These are phyloP conservation scores for Yueomyces sinensis DNA, from an alignment of 805 yeast genomes.

Conservation along the genomic window DNA sequence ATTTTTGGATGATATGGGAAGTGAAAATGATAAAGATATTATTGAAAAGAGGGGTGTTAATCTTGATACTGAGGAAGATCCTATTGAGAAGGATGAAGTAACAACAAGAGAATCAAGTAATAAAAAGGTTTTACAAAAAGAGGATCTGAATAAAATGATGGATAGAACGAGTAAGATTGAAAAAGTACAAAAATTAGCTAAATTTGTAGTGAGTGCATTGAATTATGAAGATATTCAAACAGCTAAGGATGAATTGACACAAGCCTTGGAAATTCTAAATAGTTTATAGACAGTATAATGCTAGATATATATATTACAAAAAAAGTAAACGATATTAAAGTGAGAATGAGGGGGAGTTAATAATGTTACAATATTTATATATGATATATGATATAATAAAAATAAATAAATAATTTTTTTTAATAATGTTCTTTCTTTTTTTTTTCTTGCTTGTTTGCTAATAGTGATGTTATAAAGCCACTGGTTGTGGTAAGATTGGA, in stretches of 20 bases:
- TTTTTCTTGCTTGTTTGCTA: too few relatives aligned
- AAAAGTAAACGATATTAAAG: too few relatives aligned
- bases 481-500: neutral
- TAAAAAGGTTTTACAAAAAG: constrained; percentile 13
- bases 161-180: constrained; percentile 42
- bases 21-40: neutral
- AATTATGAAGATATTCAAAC: constrained; percentile 64
- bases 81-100: neutral
- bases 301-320: too few relatives aligned
- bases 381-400: too few relatives aligned
- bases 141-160: constrained; percentile 36
- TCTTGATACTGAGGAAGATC: neutral
- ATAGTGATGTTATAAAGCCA: too few relatives aligned
- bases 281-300: neutral
- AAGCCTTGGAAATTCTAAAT: constrained; percentile 35
- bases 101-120: neutral
- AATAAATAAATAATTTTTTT: too few relatives aligned
- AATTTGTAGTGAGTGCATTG: constrained; percentile 66
- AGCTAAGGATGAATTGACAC: constrained; percentile 45
- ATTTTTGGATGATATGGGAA: neutral
- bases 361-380: too few relatives aligned
- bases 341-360: too few relatives aligned
- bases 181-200: constrained; percentile 54
- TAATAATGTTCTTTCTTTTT: too few relatives aligned
- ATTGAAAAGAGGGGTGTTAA: neutral